Evolutionary conservation across 2,329 filamentous ascomycete genomes (phyloP), one percentile per base, ranked within the genome.

Genomic region (Tolypocladium album): DNA sequence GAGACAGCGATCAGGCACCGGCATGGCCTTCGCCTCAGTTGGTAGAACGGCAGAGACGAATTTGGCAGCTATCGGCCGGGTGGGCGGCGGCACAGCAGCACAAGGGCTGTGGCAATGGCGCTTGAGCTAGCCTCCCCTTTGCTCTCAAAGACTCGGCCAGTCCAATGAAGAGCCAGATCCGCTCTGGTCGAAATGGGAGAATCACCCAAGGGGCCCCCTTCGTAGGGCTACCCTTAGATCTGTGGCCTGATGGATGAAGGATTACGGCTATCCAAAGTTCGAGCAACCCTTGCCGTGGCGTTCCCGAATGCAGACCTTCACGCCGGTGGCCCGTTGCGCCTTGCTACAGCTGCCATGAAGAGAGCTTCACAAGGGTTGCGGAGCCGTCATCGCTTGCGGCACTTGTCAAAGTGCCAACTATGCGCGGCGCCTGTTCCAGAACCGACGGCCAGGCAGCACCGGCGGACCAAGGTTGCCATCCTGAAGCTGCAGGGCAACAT

Each of bases 151-250:
- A 12, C 4, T 27, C 2, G 17, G 8, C 17, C 7, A 50, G 15
- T 50, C 45, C 45, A 27, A 50, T 27, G 45, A 7, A 20, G 17
- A 9, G 45, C 17, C 45, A 24, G 24, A 43, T 27, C 13, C 45
- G 24, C 24, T 24, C 13, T 50, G 45, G 24, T 50, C 45, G 13
- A 15, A 50, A 50, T 7, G 15, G 24, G 45, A 31, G 45, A 31
- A 31, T 6, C 24, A 24, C 27, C 45, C 45, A 27, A 17, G 39
- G 24, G 39, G 55, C 39, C 12, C 52, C 59, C 27, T 61, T 58
- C 47, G 53, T 56, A 59, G 58, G 59, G 47, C 53, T 57, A 58
- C 60, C 59, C 58, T 59, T 57, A 39, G 39, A 43, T 27, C 57
- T 39, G 40, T 45, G n/a, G 22, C 39, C 40, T 58, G 50, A 31